Evolutionary conservation across 75 land plant species (phyloP), one percentile per base, ranked within the genome.

Genomic region (Adiantum capillusveneris): DNA sequence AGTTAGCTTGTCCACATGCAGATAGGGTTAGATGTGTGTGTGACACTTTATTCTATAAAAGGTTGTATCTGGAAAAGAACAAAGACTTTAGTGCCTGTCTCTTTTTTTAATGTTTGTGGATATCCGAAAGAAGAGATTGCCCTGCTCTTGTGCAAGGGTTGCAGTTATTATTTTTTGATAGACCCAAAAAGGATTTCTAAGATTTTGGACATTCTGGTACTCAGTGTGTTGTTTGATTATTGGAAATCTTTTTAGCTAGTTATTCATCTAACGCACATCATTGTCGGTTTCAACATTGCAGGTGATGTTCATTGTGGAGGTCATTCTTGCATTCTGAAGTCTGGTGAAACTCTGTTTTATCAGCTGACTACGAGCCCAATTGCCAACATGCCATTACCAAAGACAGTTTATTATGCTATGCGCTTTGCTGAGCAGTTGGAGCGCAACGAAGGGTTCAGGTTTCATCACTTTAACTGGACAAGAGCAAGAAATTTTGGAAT

Each of bases 271-370:
- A n/a, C n/a, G n/a, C n/a, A n/a, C 43, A 41, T 14, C 14, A 41
- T 41, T 14, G 14, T 41, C 14, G 43, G 20, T 37, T 66, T 26
- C 34, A 31, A 17, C 39, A 45, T 13, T 64, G 25, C 57, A 75
- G 78, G 78, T 55, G 78, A 75, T 75, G 78, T 75, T 22, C 78
- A 75, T 46, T 75, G 78, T 61, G 78, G 78, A 20, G 78, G 78
- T n/a, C 78, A 75, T 59, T 75, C 78, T 18, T 55, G 58, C 57
- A 58, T 65, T 53, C 17, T 56, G 3, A 71, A 55, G 29, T 34
- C 66, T 45, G 59, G 60, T 11, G 50, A 60, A 44, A 56, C 68
- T 29, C 16, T 60, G 25, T 75, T 71, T 58, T 56, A 62, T 11
- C 78, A 75, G 52, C 68, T 75, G 31, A 75, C 78, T 18, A 70